Evolutionary conservation across 2,329 filamentous ascomycete genomes (phyloP), one percentile per base, ranked within the genome.

Genomic region (Cladophialophora psammophila): DNA sequence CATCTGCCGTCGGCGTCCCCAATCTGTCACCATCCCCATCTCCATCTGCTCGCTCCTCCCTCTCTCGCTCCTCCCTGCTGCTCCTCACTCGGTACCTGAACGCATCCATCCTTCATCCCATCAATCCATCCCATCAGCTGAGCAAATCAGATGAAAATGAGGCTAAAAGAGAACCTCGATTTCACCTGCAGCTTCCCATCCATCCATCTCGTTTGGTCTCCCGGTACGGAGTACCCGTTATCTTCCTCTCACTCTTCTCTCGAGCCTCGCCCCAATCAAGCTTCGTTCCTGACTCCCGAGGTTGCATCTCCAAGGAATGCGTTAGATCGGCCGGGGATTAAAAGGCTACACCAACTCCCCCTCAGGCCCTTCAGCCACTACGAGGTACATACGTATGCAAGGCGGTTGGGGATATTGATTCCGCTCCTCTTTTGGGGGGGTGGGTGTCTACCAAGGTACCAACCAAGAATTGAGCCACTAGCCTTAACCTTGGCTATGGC

Each of bases 81-180:
- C n/a, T n/a, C n/a, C n/a, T n/a, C n/a, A n/a, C n/a, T n/a, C n/a
- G n/a, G n/a, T n/a, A n/a, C n/a, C n/a, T n/a, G n/a, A n/a, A 45
- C 18, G n/a, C 40, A n/a, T 45, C 18, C 40, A 45, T 45, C 36
- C 9, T 38, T 42, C 38, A 5, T 38, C 13, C 38, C 3, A 3
- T 48, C 42, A 10, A 48, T 26, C 42, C 58, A n/a, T 52, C 58
- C n/a, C n/a, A n/a, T n/a, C n/a, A 53, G 34, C 45, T 60, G 45
- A 61, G 58, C 58, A 45, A 53, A 53, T 53, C 58, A 61, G 15
- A 32, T 57, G 31, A 50, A 45, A 26, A 48, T 26, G 57, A 45
- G 57, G 31, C 38, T 60, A 45, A 60, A 58, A 38, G 18, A 7
- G 15, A 18, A 31, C 35, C 32, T 58, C 34, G 38, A 38, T 38